phyloP scores from a whole-genome alignment of 78 protist species.

The Chrysochromulina tobinii region DNA sequence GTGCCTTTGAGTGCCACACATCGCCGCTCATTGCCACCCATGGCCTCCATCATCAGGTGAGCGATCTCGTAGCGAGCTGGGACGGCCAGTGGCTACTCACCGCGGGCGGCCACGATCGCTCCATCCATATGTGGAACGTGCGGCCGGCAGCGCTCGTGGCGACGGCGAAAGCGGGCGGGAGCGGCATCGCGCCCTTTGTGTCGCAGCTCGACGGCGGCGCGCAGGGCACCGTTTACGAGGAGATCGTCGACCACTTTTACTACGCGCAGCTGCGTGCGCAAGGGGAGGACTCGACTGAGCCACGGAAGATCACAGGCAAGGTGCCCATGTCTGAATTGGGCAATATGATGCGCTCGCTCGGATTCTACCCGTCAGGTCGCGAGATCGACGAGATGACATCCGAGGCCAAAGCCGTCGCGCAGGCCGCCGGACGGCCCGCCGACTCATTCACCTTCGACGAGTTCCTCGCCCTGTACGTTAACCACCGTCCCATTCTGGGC shows the following conservation, averaged over 20 bases:
- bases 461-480: conserved; percentile 51
- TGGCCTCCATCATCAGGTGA: not conserved
- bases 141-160: not conserved
- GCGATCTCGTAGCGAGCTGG: not conserved
- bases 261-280: conserved; percentile 60
- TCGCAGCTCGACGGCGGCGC: conserved; percentile 36
- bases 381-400: conserved; percentile 23
- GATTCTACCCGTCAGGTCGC: conserved; percentile 62
- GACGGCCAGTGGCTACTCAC: conserved; percentile 60
- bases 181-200: not conserved
- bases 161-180: not conserved
- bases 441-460: not conserved
- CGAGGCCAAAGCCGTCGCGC: not conserved
- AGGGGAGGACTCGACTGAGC: conserved; percentile 48
- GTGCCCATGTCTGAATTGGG: conserved; percentile 39
- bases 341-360: conserved; percentile 69
- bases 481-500: conserved; percentile 69
- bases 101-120: conserved; percentile 47
- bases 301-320: conserved; percentile 4
- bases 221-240: conserved; percentile 13
- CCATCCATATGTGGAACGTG: conserved; percentile 16
- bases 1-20: no score
- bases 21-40: no score
- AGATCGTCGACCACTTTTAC: conserved; percentile 33
- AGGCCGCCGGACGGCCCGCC: not conserved